Percentiles rank a stretch among this genome's conserved stretches.
Conservation (phyloP, 257 asterid genomes). For the Solanum raphanifolium region DNA sequence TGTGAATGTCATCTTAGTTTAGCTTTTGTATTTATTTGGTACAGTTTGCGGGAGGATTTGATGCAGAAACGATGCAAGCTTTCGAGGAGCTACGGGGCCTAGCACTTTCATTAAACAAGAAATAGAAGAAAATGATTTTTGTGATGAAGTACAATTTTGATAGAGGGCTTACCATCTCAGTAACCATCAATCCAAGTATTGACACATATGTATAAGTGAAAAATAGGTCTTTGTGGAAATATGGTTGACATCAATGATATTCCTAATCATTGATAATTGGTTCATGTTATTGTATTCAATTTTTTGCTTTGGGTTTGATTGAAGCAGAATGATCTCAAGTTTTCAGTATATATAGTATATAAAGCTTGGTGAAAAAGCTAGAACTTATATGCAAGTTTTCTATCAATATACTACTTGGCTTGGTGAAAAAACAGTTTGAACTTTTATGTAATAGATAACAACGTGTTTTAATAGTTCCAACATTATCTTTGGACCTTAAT, state of each 20-base stretch:
- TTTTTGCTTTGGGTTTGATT: background rate
- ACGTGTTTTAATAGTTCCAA: background rate
- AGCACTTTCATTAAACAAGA: conserved; percentile 63
- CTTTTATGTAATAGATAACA: background rate
- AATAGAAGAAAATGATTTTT: conserved; percentile 5
- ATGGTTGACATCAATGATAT: background rate
- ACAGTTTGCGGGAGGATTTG: conserved; percentile 99
- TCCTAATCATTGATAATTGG: background rate
- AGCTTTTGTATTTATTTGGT: background rate
- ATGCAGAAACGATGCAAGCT: conserved; percentile 87
- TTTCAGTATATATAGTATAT: background rate
- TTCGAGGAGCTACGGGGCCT: conserved; percentile 88
- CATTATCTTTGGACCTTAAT: background rate
- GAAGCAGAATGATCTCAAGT: background rate
- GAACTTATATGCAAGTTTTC: background rate
- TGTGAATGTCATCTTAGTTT: background rate
- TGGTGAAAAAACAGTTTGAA: background rate
- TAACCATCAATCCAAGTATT: conserved; percentile 6
- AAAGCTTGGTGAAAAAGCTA: background rate
- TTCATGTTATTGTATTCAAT: background rate
- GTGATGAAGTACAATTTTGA: background rate
- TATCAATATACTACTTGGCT: background rate
- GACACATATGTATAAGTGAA: background rate
- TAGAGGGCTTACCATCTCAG: conserved; percentile 64
- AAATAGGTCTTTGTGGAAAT: background rate